Base-by-base conservation (phyloP, 2,329 filamentous ascomycete species). In the Zymoseptoria brevis region DNA sequence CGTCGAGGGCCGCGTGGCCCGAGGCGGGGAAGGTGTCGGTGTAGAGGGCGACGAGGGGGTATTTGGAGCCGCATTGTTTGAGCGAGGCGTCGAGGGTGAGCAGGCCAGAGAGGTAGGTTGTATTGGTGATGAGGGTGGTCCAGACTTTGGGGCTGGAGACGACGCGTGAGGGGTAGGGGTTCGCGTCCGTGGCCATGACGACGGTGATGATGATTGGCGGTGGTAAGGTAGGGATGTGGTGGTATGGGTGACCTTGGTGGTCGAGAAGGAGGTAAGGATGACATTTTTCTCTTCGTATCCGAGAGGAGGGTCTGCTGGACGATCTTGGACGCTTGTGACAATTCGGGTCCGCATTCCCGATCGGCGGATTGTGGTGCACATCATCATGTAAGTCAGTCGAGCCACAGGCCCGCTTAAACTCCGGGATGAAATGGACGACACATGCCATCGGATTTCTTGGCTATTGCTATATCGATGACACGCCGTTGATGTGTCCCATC, bases 91-190 rank as follows among this genome's bases (percentile, higher is more conserved):
- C 82, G 62, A 96, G 87, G 1, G 89, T 90, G 57, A 96, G 80
- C 55, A 96, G 86, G 53, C 91, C 91, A 5, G 88, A 82, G 61
- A 96, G 85, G 75, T 96, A 96, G 68, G 81, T 80, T 54, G 84
- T 85, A 76, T 94, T 95, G 60, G 90, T 96, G 72, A 96, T 91
- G 66, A 96, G 81, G 9, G 87, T 89, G 26, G 89, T 90, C 90
- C 90, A 96, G 72, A 94, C 90, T 89, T 72, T 70, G 63, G 64
- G 48, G 55, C 65, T 69, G 57, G 71, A 66, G 19, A 72, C 72
- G 41, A 69, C 71, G 53, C 69, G 64, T 56, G 70, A 56, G 5
- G 66, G 63, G 19, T 59, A 57, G 16, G 67, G 65, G 24, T 67
- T 67, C 48, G 62, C 61, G 9, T 63, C 51, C 19, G 51, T 19